A percentile compares a stretch with the other conserved stretches of the same genome.
Evolutionary conservation across 2,329 filamentous ascomycete genomes (phyloP).

Genomic region (Aspergillus pseudoglaucus): DNA sequence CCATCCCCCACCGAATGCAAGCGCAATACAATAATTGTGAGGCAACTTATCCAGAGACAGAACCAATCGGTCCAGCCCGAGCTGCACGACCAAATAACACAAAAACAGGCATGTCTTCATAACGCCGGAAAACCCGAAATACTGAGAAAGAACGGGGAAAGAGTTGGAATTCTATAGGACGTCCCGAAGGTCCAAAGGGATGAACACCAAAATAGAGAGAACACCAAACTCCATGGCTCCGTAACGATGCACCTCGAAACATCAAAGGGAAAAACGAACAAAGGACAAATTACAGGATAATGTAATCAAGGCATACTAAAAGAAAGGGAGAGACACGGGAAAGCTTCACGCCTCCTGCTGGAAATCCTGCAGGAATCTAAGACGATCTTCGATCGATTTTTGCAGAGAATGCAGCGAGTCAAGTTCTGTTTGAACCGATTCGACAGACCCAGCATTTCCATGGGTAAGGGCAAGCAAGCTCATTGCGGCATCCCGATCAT

Average conservation of each 20-base stretch:
- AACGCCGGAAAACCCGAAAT: background rate
- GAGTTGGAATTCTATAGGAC: no score
- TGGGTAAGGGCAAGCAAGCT: conserved; percentile 26
- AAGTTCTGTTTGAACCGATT: conserved; percentile 13
- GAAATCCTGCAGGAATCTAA: background rate
- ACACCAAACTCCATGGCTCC: background rate
- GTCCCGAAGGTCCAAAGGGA: no score
- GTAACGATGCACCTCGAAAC: conserved; percentile 2
- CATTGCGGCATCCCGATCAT: conserved; percentile 26
- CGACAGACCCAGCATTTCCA: background rate
- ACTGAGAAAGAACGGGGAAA: background rate
- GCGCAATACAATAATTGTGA: no score
- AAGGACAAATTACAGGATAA: no score
- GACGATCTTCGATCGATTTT: conserved; percentile 23
- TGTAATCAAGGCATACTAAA: background rate
- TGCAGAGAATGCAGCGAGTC: conserved; percentile 25
- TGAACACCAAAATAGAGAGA: background rate
- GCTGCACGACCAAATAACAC: no score
- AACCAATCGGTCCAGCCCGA: no score
- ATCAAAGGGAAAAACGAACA: no score
- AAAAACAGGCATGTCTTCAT: no score
- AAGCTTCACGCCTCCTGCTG: background rate
- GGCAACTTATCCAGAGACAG: background rate
- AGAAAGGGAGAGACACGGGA: background rate
- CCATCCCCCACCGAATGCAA: background rate